These are phyloP conservation scores for Globisporangium lucens DNA, from an alignment of 352 stramenopile species.

Conservation along the genomic window DNA sequence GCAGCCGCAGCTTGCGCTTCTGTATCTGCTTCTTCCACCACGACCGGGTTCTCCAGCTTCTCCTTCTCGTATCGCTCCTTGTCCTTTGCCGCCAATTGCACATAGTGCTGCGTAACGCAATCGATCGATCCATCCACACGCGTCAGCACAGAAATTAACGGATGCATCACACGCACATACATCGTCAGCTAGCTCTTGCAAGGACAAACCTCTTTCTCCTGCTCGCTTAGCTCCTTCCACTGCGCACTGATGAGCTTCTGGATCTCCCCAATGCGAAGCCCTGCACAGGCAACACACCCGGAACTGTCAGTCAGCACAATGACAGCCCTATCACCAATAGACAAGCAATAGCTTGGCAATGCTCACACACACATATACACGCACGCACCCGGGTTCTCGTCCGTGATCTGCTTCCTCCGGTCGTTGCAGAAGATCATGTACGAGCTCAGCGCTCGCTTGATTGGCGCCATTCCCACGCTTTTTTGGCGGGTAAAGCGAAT, in stretches of 20 bases:
- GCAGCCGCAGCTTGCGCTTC: slow-evolving; percentile 31
- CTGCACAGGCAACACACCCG: slow-evolving; percentile 13
- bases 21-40: slow-evolving; percentile 49
- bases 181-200: too few relatives aligned
- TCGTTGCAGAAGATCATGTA: slow-evolving; percentile 87
- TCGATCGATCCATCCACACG: neutral
- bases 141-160: neutral
- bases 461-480: slow-evolving; percentile 34
- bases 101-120: slow-evolving; percentile 48
- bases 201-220: slow-evolving; percentile 72
- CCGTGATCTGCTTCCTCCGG: slow-evolving; percentile 58
- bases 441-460: slow-evolving; percentile 86
- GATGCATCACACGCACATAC: neutral
- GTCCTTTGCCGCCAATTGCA: slow-evolving; percentile 82
- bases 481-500: slow-evolving; percentile 8
- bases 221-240: slow-evolving; percentile 83
- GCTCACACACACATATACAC: neutral
- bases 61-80: slow-evolving; percentile 82
- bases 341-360: neutral
- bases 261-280: slow-evolving; percentile 65
- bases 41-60: slow-evolving; percentile 57
- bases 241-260: slow-evolving; percentile 89
- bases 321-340: neutral
- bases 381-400: slow-evolving; percentile 49
- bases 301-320: neutral